Evolutionary conservation across 176 grass and related monocot genomes (phyloP).

Genomic region (Poa pratensis): DNA sequence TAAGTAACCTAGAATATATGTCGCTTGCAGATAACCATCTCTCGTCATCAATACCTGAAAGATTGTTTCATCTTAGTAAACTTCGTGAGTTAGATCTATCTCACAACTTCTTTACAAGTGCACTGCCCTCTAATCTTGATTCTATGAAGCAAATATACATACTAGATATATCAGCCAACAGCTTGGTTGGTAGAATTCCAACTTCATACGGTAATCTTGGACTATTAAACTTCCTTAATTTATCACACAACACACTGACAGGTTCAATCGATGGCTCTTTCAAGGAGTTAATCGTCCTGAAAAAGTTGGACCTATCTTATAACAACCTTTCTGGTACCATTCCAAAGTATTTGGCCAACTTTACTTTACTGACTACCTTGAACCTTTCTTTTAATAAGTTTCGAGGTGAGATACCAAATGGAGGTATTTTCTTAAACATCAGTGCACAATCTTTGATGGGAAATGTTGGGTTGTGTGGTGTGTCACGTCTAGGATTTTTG

Average conservation of each 20-base stretch:
- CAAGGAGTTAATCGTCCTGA: neutral
- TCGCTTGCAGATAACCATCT: neutral
- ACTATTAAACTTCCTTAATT: neutral
- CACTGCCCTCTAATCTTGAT: neutral
- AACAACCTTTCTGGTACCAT: constrained; percentile 14
- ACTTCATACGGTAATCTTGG: neutral
- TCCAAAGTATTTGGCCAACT: neutral
- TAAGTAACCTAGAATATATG: neutral
- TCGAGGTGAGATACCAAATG: neutral
- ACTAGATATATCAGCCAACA: neutral
- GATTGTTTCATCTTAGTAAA: neutral
- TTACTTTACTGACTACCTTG: neutral
- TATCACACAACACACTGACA: neutral
- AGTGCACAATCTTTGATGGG: too few relatives aligned
- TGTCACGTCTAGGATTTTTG: neutral
- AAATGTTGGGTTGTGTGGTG: neutral
- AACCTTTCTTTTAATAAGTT: constrained; percentile 26
- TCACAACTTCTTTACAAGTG: neutral
- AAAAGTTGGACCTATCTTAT: neutral
- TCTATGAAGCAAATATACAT: neutral
- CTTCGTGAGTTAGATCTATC: neutral
- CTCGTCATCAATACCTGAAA: neutral
- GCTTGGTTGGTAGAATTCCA: neutral
- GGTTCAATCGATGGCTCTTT: neutral
- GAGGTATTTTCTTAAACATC: constrained; percentile 1